Evolutionary conservation across 108 stramenopile genomes (phyloP).

Genomic region (Fragilaria radians): DNA sequence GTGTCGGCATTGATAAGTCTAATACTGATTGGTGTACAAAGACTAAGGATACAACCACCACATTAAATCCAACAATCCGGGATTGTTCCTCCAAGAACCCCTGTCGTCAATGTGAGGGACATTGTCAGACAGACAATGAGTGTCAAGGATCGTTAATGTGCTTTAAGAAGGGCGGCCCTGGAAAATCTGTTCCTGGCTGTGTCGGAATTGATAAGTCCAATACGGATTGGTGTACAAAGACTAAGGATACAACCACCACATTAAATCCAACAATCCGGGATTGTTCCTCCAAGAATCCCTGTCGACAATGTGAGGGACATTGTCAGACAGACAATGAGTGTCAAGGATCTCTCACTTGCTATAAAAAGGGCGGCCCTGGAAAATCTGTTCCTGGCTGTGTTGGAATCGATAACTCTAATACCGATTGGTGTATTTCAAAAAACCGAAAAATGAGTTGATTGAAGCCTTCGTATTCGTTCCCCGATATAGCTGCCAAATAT

Average conservation of each 20-base stretch:
- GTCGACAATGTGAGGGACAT: not conserved
- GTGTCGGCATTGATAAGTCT: not conserved
- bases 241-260: not conserved
- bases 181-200: not conserved
- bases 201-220: not conserved
- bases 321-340: not conserved
- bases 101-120: not conserved
- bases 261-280: not conserved
- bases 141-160: not conserved
- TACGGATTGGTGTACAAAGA: not conserved
- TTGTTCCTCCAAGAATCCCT: not conserved
- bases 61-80: not conserved
- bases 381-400: not conserved
- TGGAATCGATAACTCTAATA: not conserved
- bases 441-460: too few species aligned
- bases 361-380: not conserved
- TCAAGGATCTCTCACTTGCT: not conserved
- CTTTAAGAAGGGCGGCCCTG: not conserved
- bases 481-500: too few species aligned
- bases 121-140: not conserved
- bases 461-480: too few species aligned
- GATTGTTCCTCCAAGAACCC: not conserved
- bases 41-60: not conserved
- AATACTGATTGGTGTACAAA: not conserved
- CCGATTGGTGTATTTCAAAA: not conserved